Evolutionary conservation across 192 early-diverging fungal genomes (phyloP).

Genomic region (Haplosporangium gracile): DNA sequence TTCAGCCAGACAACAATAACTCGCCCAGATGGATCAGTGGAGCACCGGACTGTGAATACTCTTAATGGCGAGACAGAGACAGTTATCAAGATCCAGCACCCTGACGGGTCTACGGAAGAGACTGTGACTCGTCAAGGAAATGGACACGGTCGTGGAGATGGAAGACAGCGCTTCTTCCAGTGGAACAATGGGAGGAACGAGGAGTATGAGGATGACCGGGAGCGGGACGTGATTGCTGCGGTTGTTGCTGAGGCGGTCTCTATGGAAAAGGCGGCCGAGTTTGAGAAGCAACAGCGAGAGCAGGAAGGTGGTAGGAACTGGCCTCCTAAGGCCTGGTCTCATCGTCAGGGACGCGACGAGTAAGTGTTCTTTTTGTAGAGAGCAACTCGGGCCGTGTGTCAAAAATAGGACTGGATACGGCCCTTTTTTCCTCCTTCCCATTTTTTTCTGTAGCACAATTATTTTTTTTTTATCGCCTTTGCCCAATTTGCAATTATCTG

Average conservation of each 20-base stretch:
- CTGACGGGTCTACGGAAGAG: slow-evolving; percentile 41
- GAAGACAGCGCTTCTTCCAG: neutral
- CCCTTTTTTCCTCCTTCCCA: neutral
- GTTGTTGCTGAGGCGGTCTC: slow-evolving; percentile 27
- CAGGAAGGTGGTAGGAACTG: slow-evolving; percentile 21
- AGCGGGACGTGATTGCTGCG: slow-evolving; percentile 19
- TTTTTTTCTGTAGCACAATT: neutral
- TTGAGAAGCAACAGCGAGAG: slow-evolving; percentile 5
- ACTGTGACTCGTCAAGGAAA: slow-evolving; percentile 20
- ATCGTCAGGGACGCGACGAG: slow-evolving; percentile 24
- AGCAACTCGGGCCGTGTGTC: neutral
- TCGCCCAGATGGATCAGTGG: slow-evolving; percentile 42
- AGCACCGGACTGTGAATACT: slow-evolving; percentile 27
- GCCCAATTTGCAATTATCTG: neutral
- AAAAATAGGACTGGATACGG: neutral
- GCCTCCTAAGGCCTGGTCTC: slow-evolving; percentile 38
- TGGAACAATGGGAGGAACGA: neutral
- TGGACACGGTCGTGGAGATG: neutral
- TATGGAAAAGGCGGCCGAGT: slow-evolving; percentile 9
- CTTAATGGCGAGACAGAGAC: slow-evolving; percentile 50
- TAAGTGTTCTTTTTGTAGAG: neutral
- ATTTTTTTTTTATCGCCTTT: neutral
- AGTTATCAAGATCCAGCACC: slow-evolving; percentile 29
- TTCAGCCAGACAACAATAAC: slow-evolving; percentile 46
- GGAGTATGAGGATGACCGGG: slow-evolving; percentile 28